Base-by-base conservation (phyloP, 345 rosid genomes). In the Erysimum cheiranthoides region DNA sequence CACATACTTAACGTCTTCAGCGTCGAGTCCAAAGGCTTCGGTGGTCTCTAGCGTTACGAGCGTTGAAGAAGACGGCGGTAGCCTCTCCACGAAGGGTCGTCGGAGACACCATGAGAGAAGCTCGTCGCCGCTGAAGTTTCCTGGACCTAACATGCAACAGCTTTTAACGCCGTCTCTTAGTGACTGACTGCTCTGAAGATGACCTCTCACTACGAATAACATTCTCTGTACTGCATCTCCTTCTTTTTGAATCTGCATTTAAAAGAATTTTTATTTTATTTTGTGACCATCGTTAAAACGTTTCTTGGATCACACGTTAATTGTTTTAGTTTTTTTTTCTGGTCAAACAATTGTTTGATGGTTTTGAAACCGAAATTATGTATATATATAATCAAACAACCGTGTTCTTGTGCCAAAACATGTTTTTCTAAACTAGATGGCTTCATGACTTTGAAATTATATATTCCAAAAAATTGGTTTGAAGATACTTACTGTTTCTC, bases 41-140 rank as follows among this genome's bases (percentile, higher is more conserved):
- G 93, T 95, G 8, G 97, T 95, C 74, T 95, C 99, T 0, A 92
- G 92, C 36, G 99, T 95, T 39, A 89, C 75, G 0, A 95, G 87
- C 4, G 97, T 95, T 1, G 91, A 90, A 0, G 99, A 87, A 17
- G 97, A 95, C 0, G 97, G 92, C 0, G 99, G 99, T 8, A 95
- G 79, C 6, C 93, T 82, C 68, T 95, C 97, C 7, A 92, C 86
- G 61, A 95, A 95, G 1, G 99, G 97, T 32, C 97, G 68, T 17
- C 97, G 79, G 12, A 95, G 88, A 79, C 97, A 92, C 99, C 96
- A 92, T 6, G 99, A 89, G 51, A 92, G 77, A 58, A 95, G 96
- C 85, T 95, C 99, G 40, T 95, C 97, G 12, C 99, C 99, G 2
- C 97, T 88, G 81, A 95, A 95, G 78, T 95, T 95, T 8, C 99